phyloP scores from a whole-genome alignment of 1,284 basidiomycete species.

The Naganishia sp. region DNA sequence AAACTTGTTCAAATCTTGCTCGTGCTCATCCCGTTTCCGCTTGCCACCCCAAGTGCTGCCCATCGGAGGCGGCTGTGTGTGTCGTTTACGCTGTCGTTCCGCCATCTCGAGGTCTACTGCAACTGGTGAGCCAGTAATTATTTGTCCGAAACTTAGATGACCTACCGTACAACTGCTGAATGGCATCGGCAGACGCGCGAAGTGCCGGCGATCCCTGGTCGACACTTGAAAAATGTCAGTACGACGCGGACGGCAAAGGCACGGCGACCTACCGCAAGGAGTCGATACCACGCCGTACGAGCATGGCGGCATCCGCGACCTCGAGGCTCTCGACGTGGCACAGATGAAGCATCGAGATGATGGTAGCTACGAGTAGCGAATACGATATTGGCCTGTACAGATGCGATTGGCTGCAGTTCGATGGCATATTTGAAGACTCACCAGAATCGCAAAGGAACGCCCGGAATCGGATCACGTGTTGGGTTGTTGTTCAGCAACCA shows the following conservation, averaged over 20 bases:
- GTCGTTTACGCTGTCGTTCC: constrained; percentile 17
- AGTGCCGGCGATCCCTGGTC: constrained; percentile 22
- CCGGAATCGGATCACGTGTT: constrained; percentile 20
- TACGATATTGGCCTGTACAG: constrained; percentile 13
- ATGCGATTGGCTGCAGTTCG: not conserved
- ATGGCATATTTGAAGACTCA: not conserved
- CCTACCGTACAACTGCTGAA: constrained; percentile 24
- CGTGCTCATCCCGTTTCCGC: constrained; percentile 19
- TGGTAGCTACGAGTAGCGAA: constrained; percentile 18
- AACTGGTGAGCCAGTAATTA: not conserved
- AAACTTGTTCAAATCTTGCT: constrained; percentile 22
- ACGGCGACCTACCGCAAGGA: constrained; percentile 5
- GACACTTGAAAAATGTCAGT: not conserved
- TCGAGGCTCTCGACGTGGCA: constrained; percentile 20
- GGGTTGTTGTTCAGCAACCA: constrained; percentile 22
- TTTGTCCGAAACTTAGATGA: not conserved
- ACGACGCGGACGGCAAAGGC: not conserved
- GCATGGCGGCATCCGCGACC: constrained; percentile 16
- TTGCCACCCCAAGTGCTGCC: constrained; percentile 19
- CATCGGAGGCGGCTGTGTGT: constrained; percentile 19
- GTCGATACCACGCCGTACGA: constrained; percentile 19
- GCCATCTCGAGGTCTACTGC: constrained; percentile 20
- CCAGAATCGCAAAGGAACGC: constrained; percentile 24
- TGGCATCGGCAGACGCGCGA: constrained; percentile 17
- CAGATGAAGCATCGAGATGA: constrained; percentile 24